phyloP scores from a whole-genome alignment of 768 basidiomycete genomes.

The Goffeauzyma gilvescens region DNA sequence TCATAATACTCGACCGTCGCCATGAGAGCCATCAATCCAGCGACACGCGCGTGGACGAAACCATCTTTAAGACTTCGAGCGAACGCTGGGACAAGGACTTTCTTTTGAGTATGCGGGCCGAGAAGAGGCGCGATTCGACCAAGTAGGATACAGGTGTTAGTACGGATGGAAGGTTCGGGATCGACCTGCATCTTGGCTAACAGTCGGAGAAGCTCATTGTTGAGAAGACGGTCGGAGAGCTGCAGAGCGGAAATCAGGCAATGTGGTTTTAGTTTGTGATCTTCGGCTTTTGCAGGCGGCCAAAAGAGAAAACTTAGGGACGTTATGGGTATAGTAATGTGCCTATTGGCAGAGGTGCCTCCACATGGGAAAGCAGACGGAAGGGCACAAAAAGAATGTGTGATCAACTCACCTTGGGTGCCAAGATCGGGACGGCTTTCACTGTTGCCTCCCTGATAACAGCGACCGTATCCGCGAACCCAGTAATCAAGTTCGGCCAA shows the following conservation, averaged over 20 bases:
- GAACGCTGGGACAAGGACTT: slow-evolving; percentile 94
- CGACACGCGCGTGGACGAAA: slow-evolving; percentile 82
- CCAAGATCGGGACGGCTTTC: slow-evolving; percentile 62
- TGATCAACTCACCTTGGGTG: slow-evolving; percentile 63
- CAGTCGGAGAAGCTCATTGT: slow-evolving; percentile 84
- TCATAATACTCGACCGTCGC: slow-evolving; percentile 81
- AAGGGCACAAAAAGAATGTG: too few species aligned
- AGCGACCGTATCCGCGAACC: slow-evolving; percentile 84
- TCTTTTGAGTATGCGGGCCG: slow-evolving; percentile 73
- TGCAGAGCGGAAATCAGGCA: too few species aligned
- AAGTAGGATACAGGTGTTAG: slow-evolving; percentile 90
- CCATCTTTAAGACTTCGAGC: slow-evolving; percentile 68
- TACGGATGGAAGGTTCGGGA: slow-evolving; percentile 81
- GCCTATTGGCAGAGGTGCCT: background rate
- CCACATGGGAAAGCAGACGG: too few species aligned
- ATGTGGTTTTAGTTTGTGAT: background rate
- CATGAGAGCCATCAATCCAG: slow-evolving; percentile 88
- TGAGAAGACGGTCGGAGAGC: slow-evolving; percentile 78
- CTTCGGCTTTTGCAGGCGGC: background rate
- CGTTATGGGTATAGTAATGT: too few species aligned
- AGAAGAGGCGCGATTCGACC: slow-evolving; percentile 72
- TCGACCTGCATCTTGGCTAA: slow-evolving; percentile 86
- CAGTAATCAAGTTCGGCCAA: slow-evolving; percentile 93
- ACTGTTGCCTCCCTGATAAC: slow-evolving; percentile 87
- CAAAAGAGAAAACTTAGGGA: background rate